Evolutionary conservation across 495 filamentous ascomycete genomes (phyloP), one percentile per base, ranked within the genome.

Genomic region (Penicillium diatomitis): DNA sequence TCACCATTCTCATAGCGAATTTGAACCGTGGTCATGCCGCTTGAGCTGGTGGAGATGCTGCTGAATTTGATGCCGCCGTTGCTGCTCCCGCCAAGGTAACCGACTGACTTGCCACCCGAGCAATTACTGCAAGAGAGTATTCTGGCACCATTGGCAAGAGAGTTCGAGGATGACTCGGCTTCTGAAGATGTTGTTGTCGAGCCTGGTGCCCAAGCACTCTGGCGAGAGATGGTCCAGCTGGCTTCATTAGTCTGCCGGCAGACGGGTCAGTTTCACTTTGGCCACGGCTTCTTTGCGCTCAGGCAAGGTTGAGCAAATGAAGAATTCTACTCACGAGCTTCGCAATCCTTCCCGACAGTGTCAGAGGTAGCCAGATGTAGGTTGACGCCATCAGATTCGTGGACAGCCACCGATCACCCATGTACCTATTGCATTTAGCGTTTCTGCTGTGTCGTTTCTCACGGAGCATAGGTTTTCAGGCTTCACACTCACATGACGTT

Each of bases 331-430:
- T 5, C 30, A 42, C 40, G 9, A 42, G 40, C 10, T 3, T 31
- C 28, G 40, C 80, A 2, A 61, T 77, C 0, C 72, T 80, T 0
- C 80, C 82, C 11, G 62, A 69, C 55, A 86, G 71, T 4, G 53
- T 69, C 2, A 85, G 65, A 4, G 82, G 83, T 0, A 86, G 71
- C 83, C 83, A 86, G 31, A 86, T 63, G 55, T 86, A 86, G 4
- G 81, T 79, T 37, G 70, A 74, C 27, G 75, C 63, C 71, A 76
- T 76, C 0, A 86, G 69, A 56, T 85, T 82, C 11, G 52, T 49
- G 11, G 68, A 71, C 2, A 77, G 56, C 83, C 83, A 86, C 4
- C 83, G 71, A 63, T 86, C 83, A 42, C 83, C 82, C 68, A 85
- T 76, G 63, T 85, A 86, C 47, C 81, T 79, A 40, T 60, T 39